These are phyloP conservation scores for Gonapodya sp. DNA, from an alignment of 192 early-diverging fungal species.

Conservation along the genomic window DNA sequence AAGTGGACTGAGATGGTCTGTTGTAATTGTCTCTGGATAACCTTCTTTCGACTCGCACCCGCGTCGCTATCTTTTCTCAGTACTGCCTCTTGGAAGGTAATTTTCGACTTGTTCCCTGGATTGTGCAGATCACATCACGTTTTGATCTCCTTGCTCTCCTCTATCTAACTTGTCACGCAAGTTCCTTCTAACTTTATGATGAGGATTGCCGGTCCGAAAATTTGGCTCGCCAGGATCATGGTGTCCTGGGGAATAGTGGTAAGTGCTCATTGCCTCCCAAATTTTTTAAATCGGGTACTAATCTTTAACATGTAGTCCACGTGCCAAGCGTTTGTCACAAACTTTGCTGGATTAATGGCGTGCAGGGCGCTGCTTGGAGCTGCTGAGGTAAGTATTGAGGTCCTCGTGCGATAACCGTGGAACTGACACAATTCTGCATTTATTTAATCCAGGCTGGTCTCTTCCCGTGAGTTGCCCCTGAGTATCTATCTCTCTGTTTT, in stretches of 20 bases:
- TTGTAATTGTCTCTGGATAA: too few relatives aligned
- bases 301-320: constrained; percentile 14
- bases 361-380: constrained; percentile 37
- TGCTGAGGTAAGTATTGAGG: constrained; percentile 37
- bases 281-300: background rate
- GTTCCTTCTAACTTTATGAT: constrained; percentile 39
- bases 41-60: too few relatives aligned
- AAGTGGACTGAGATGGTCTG: background rate
- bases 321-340: constrained; percentile 23
- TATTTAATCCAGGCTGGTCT: background rate
- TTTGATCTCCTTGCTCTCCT: too few relatives aligned
- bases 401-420: constrained; percentile 31
- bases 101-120: too few relatives aligned
- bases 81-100: too few relatives aligned
- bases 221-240: constrained; percentile 34
- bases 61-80: too few relatives aligned
- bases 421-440: constrained; percentile 39
- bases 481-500: too few relatives aligned
- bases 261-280: background rate
- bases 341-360: constrained; percentile 26
- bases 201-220: constrained; percentile 34
- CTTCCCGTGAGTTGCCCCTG: background rate
- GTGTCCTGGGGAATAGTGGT: background rate
- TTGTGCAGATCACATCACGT: too few relatives aligned
- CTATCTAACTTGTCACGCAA: too few relatives aligned